Percentiles rank a stretch among this genome's conserved stretches.
Evolutionary conservation across 805 yeast genomes (phyloP).

Genomic region (Saccharomycopsis vini): DNA sequence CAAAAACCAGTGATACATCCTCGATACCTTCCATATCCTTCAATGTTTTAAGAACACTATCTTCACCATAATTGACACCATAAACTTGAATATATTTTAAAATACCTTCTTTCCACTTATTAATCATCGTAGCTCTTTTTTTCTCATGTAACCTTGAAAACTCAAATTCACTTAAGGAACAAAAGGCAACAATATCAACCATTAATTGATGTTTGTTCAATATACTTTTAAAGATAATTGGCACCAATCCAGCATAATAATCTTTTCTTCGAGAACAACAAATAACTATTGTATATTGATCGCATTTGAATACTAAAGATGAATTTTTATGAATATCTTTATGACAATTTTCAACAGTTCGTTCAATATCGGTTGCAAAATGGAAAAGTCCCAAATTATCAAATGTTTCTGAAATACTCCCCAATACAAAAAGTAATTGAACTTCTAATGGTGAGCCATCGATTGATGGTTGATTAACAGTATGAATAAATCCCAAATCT

Average conservation of each 20-base stretch:
- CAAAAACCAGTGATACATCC: neutral
- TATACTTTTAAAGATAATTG: constrained; percentile 71
- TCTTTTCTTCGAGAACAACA: constrained; percentile 50
- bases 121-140: constrained; percentile 63
- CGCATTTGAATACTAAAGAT: constrained; percentile 69
- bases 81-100: constrained; percentile 35
- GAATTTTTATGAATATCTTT: constrained; percentile 32
- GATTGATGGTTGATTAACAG: constrained; percentile 35
- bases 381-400: constrained; percentile 88
- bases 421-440: constrained; percentile 79
- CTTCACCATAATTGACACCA: constrained; percentile 62
- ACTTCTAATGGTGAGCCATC: constrained; percentile 31
- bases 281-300: constrained; percentile 67
- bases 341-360: constrained; percentile 48
- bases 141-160: constrained; percentile 64
- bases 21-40: constrained; percentile 38
- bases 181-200: constrained; percentile 77
- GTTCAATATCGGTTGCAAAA: constrained; percentile 78
- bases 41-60: constrained; percentile 46
- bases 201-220: constrained; percentile 74
- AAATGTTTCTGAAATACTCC: constrained; percentile 76
- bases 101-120: constrained; percentile 43
- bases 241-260: constrained; percentile 64
- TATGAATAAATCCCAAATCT: constrained; percentile 86
- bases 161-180: constrained; percentile 54